Conservation (phyloP, 108 stramenopile genomes). For the Cylindrotheca closterium region DNA sequence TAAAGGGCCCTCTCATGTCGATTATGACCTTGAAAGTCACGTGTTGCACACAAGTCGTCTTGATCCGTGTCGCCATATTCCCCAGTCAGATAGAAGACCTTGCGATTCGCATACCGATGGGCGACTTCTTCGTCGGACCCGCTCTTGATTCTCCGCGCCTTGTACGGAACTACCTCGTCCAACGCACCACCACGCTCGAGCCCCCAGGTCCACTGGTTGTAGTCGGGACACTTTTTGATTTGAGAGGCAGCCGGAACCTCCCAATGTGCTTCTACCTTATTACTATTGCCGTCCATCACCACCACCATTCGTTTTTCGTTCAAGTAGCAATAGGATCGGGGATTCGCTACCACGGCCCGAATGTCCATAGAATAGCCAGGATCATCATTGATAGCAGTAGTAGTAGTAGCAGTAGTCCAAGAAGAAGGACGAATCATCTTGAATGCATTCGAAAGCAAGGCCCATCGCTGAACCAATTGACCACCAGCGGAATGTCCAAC, state of each 20-base stretch:
- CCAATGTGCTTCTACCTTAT: no score
- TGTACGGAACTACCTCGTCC: conserved; percentile 61
- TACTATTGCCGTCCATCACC: neutral
- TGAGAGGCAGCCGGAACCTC: conserved; percentile 12
- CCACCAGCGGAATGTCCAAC: conserved; percentile 87
- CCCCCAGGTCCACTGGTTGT: conserved; percentile 83
- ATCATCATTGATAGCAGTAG: no score
- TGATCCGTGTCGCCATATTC: conserved; percentile 51
- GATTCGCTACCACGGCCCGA: conserved; percentile 78
- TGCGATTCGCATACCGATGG: conserved; percentile 49
- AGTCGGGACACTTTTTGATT: conserved; percentile 45
- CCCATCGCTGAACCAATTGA: conserved; percentile 80
- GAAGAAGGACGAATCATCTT: no score
- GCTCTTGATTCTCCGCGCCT: conserved; percentile 28
- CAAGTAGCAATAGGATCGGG: conserved; percentile 68
- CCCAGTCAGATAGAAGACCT: conserved; percentile 72
- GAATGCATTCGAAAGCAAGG: conserved; percentile 50
- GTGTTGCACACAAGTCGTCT: conserved; percentile 51
- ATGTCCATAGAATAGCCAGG: no score
- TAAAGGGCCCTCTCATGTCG: conserved; percentile 57
- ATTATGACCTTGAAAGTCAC: conserved; percentile 63
- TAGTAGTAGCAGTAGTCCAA: no score
- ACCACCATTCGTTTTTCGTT: conserved; percentile 56
- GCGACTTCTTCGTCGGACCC: conserved; percentile 29
- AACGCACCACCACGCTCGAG: conserved; percentile 37